Evolutionary conservation across 495 filamentous ascomycete genomes (phyloP).

Genomic region (Hamigera avellanea): DNA sequence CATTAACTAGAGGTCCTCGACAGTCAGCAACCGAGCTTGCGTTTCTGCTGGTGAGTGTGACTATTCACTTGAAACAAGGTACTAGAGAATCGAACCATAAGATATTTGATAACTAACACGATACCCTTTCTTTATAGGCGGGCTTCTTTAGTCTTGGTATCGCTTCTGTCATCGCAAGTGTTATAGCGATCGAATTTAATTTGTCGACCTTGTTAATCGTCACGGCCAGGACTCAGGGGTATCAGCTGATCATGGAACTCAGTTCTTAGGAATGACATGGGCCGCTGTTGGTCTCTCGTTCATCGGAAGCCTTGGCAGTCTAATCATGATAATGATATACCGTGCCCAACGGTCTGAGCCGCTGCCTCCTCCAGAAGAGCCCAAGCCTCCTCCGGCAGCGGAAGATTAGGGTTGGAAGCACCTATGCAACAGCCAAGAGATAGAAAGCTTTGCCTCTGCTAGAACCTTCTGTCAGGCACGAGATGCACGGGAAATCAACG

Average conservation of each 20-base stretch:
- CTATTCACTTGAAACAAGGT: neutral
- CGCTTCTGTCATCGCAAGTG: constrained; percentile 53
- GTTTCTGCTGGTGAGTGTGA: constrained; percentile 21
- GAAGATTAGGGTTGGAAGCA: too few relatives aligned
- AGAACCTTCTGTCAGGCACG: too few relatives aligned
- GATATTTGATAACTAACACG: too few relatives aligned
- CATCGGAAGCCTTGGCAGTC: constrained; percentile 18
- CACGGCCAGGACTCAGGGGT: constrained; percentile 44
- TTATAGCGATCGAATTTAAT: constrained; percentile 46
- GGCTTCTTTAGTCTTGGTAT: constrained; percentile 39
- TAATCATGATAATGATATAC: constrained; percentile 17
- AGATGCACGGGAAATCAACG: too few relatives aligned
- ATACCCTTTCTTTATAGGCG: constrained; percentile 15
- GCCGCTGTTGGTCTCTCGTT: constrained; percentile 39
- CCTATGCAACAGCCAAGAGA: too few relatives aligned
- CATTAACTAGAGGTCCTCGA: constrained; percentile 5
- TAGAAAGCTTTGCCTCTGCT: too few relatives aligned
- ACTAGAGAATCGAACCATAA: too few relatives aligned
- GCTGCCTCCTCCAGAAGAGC: neutral
- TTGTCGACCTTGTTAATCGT: constrained; percentile 44
- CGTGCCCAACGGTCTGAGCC: constrained; percentile 1
- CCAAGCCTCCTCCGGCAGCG: too few relatives aligned
- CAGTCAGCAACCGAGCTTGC: constrained; percentile 17
- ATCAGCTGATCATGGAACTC: constrained; percentile 38
- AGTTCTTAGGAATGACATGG: constrained; percentile 54